Base-by-base conservation (phyloP, 2,329 filamentous ascomycete species). In the Aspergillus niger region DNA sequence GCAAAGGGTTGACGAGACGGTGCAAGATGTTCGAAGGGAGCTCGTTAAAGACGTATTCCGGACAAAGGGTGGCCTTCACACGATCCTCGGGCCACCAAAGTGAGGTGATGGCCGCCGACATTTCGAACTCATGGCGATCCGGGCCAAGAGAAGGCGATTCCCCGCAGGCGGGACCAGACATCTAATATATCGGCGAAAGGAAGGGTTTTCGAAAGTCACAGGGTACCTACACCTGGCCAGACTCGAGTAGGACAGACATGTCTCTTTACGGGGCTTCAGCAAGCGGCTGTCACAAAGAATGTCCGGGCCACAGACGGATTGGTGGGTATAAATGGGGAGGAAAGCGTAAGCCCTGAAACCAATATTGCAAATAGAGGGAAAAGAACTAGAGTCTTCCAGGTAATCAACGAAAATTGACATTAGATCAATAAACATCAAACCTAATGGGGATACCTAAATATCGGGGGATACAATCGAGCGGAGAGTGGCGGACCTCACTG, bases 11-110 rank as follows among this genome's bases (percentile, higher is more conserved):
- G 38, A 80, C 74, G 5, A 79, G 70, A 13, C 72, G 72, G 5
- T 74, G 69, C 20, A 78, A 70, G 56, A 75, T 70, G 5, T 74
- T 68, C n/a, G 72, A 67, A n/a, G 68, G 71, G 15, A 76, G 67
- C 43, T 73, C 69, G 41, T 68, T 65, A 50, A 77, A 70, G 54
- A 81, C 70, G 62, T 76, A 81, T 38, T 77, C 76, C 5, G 72
- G 70, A 39, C 73, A 73, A 43, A 81, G 71, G 0, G 77, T 79
- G 57, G 78, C 71, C 58, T 77, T 70, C 58, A 81, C 76, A 60
- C 77, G 72, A 58, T 79, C 78, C 50, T 80, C 74, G n/a, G 79
- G 77, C 79, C 79, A 81, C 77, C 77, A 79, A 53, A 75, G 65
- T 44, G 76, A 77, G 52, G 71, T 75, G 53, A 62, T 58, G 56